Base-by-base conservation (phyloP, 257 asterid species). In the Forsythia suspensa region DNA sequence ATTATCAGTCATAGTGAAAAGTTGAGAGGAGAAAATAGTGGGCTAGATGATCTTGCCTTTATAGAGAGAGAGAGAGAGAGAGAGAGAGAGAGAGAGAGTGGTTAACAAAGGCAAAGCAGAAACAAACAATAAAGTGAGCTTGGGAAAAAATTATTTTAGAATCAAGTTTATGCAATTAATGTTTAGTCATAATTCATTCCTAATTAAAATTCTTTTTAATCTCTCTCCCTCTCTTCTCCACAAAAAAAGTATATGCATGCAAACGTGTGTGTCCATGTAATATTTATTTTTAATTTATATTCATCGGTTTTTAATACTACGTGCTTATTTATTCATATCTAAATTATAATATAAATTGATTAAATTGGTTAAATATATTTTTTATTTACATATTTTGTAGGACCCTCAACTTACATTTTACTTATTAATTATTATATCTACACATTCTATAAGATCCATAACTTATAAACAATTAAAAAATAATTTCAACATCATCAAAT, bases 1-100 rank as follows among this genome's bases (percentile, higher is more conserved):
- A 87, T 90, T 61, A 61, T 24, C 90, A 77, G 83, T 80, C 95
- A 90, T 90, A 73, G 84, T 85, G 85, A 72, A 74, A 81, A 73
- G 67, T 85, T 79, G 67, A 77, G 79, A 71, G 82, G 38, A 80
- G 84, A 76, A 73, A 76, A 82, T 80, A 83, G 81, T 40, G 24
- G 78, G 84, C 72, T 71, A 77, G 72, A 71, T 72, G 55, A 68
- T 80, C 74, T 71, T 84, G 84, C 57, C 79, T 83, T 86, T 78
- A 80, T 80, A 86, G 82, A 87, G 61, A 76, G 55, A 69, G 77
- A 79, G 79, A 79, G 81, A 79, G 77, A 80, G 87, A 75, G 80
- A 69, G 81, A 69, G 83, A 76, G 81, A 36, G 70, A 24, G 24
- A 24, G 24, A 24, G 71, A 51, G 55, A 55, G 61, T 59, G 80